phyloP scores from a whole-genome alignment of 2,329 filamentous ascomycete species.

The Periconia sp. region DNA sequence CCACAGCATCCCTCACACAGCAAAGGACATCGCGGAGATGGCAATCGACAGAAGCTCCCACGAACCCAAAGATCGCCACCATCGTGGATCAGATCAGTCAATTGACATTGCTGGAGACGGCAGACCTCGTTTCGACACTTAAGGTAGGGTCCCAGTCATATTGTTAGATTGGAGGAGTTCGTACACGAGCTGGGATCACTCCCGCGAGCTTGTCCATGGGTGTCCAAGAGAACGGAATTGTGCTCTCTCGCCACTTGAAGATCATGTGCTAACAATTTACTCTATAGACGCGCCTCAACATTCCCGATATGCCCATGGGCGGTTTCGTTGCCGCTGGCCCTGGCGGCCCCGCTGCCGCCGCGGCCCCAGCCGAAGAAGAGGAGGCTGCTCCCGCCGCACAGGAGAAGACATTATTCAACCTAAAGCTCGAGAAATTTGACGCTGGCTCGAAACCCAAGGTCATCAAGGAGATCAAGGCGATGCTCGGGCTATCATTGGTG shows the following conservation, averaged over 20 bases:
- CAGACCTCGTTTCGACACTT: constrained; percentile 89
- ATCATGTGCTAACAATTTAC: constrained; percentile 1
- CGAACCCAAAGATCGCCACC: constrained; percentile 87
- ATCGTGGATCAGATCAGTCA: constrained; percentile 99
- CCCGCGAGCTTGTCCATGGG: too few species aligned
- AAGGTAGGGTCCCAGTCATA: constrained; percentile 68
- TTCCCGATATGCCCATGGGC: constrained; percentile 95
- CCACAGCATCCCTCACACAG: constrained; percentile 40
- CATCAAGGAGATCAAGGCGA: constrained; percentile 98
- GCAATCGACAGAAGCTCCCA: constrained; percentile 77
- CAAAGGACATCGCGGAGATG: constrained; percentile 69
- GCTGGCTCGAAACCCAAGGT: constrained; percentile 92
- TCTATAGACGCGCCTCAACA: constrained; percentile 85
- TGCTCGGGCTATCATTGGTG: constrained; percentile 93
- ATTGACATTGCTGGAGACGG: constrained; percentile 96
- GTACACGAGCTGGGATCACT: background rate
- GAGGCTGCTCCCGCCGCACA: constrained; percentile 87
- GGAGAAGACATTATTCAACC: constrained; percentile 95
- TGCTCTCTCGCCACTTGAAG: background rate
- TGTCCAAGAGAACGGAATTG: too few species aligned
- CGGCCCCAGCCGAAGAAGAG: constrained; percentile 75
- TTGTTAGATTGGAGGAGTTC: background rate
- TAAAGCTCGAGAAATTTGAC: constrained; percentile 93
- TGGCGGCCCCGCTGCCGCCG: constrained; percentile 62
- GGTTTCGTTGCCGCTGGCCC: constrained; percentile 79